These are phyloP conservation scores for Tetradesmus lagerheimii DNA, from an alignment of 139 green algal genomes.

Conservation along the genomic window DNA sequence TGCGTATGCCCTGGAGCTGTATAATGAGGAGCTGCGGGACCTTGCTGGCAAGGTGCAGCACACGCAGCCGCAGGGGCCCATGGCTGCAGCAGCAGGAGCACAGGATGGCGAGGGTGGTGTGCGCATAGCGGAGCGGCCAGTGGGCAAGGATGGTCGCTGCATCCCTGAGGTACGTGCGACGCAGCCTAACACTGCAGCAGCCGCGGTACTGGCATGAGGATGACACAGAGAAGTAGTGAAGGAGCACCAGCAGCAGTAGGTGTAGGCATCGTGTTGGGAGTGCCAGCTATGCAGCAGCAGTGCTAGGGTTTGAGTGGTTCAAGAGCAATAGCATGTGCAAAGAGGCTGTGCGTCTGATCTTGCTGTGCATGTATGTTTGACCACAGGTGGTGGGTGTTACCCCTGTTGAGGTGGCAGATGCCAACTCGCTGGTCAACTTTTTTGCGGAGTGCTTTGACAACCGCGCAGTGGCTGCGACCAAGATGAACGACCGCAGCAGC, in stretches of 20 bases:
- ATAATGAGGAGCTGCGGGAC: constrained; percentile 84
- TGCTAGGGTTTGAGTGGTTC: no score
- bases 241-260: no score
- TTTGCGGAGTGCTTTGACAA: constrained; percentile 74
- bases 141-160: constrained; percentile 62
- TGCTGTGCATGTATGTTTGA: background rate
- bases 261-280: no score
- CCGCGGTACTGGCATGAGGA: background rate
- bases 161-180: constrained; percentile 62
- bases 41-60: constrained; percentile 45
- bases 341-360: background rate
- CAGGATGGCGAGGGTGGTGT: background rate
- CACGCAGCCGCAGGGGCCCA: constrained; percentile 1
- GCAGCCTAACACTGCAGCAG: background rate
- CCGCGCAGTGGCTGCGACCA: constrained; percentile 67
- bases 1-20: constrained; percentile 77
- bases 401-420: constrained; percentile 49
- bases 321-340: background rate
- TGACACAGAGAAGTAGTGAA: no score
- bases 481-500: constrained; percentile 77
- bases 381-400: constrained; percentile 67
- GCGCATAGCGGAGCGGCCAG: constrained; percentile 58
- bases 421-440: constrained; percentile 65
- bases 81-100: background rate
- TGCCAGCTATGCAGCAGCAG: no score